Conservation (phyloP, 2,329 filamentous ascomycete species). For the Xylariales sp. region DNA sequence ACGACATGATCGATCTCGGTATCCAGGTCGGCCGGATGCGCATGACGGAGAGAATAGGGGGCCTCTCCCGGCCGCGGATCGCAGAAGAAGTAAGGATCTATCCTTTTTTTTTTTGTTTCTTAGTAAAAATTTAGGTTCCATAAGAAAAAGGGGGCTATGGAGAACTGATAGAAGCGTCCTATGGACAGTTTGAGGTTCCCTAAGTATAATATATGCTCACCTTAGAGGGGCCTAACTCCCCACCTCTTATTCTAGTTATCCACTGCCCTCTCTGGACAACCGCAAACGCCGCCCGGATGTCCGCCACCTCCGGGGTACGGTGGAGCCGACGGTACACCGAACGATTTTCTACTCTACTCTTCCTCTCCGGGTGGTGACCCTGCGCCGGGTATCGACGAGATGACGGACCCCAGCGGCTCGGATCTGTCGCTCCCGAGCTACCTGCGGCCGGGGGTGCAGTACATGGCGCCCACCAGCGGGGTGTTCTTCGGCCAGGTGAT, state of each 20-base stretch:
- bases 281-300: constrained; percentile 13
- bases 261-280: constrained; percentile 25
- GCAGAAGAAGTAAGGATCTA: constrained; percentile 66
- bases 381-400: constrained; percentile 16
- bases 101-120: too few species aligned
- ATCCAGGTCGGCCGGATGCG: constrained; percentile 68
- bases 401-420: constrained; percentile 15
- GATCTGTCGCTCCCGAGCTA: constrained; percentile 41
- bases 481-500: constrained; percentile 59
- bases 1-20: constrained; percentile 68
- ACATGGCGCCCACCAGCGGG: constrained; percentile 63
- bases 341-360: too few species aligned
- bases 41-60: constrained; percentile 71
- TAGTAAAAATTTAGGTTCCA: too few species aligned
- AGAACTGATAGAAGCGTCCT: too few species aligned
- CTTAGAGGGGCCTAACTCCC: too few species aligned
- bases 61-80: constrained; percentile 65
- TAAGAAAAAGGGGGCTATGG: too few species aligned
- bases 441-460: constrained; percentile 60
- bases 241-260: constrained; percentile 31
- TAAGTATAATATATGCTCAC: too few species aligned
- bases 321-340: too few species aligned
- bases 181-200: too few species aligned
- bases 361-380: constrained; percentile 11
- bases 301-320: constrained; percentile 13